These are phyloP conservation scores for Lolium perenne DNA, from an alignment of 176 grass and related monocot species.

Conservation along the genomic window DNA sequence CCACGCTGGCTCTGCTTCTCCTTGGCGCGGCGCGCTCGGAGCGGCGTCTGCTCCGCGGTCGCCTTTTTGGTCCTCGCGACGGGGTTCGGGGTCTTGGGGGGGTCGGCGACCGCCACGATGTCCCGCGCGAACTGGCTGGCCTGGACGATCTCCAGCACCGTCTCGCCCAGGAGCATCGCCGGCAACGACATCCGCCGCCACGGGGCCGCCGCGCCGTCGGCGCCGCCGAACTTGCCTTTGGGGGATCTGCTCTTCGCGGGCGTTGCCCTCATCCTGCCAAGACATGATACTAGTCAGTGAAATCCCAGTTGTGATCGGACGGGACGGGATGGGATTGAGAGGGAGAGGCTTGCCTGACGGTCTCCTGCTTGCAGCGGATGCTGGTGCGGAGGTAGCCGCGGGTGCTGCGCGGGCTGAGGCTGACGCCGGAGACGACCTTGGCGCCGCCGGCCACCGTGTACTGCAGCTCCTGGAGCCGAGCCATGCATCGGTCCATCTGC, in stretches of 20 bases:
- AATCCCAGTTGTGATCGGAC: not conserved
- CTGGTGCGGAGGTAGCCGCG: slow-evolving; percentile 86
- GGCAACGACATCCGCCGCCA: slow-evolving; percentile 80
- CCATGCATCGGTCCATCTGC: slow-evolving; percentile 93
- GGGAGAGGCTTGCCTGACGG: slow-evolving; percentile 55
- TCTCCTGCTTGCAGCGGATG: slow-evolving; percentile 94
- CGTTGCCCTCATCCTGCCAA: slow-evolving; percentile 62
- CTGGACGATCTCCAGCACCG: slow-evolving; percentile 79
- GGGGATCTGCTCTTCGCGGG: slow-evolving; percentile 65
- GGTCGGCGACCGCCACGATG: slow-evolving; percentile 44
- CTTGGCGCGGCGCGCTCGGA: slow-evolving; percentile 60
- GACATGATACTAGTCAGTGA: not conserved
- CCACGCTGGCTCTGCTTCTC: slow-evolving; percentile 75
- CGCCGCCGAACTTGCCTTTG: slow-evolving; percentile 66
- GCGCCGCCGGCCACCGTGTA: slow-evolving; percentile 83
- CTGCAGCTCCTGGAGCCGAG: slow-evolving; percentile 93
- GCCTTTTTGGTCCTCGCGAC: slow-evolving; percentile 38
- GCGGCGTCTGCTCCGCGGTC: slow-evolving; percentile 40
- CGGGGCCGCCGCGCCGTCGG: slow-evolving; percentile 48
- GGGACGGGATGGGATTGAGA: not conserved
- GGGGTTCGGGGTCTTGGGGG: slow-evolving; percentile 65
- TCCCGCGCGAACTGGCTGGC: slow-evolving; percentile 76
- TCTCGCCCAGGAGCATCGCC: slow-evolving; percentile 84
- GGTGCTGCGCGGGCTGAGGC: slow-evolving; percentile 96
- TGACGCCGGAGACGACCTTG: slow-evolving; percentile 84